Evolutionary conservation across 164 flowering plant genomes (phyloP), one percentile per base, ranked within the genome.

Genomic region (Annona squamosa): DNA sequence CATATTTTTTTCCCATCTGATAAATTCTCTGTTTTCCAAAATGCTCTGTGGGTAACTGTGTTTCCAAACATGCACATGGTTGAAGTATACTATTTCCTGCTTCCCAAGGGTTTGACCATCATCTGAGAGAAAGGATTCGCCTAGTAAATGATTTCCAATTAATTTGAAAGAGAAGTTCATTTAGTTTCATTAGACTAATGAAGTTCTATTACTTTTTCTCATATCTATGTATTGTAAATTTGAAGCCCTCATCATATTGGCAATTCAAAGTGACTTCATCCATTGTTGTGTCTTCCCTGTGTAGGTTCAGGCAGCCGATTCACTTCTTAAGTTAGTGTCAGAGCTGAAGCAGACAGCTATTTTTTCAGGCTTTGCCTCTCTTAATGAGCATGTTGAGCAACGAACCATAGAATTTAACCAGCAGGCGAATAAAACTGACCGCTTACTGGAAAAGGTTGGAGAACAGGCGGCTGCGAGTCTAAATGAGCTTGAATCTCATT

Each of bases 311-410:
- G 93, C 97, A 44, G 97, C 99, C 3, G 98, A 92, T 48, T 96
- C 97, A 16, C 75, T 96, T 61, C 93, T 93, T 18, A 91, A 93
- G 79, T 81, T 96, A 85, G 98, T 96, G 67, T 96, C 98, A 0
- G 99, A 96, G 80, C 81, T 96, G 74, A 91, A 93, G 85, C 99
- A 93, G 71, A 96, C 99, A 1, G 98, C 99, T 66, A 86, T 93
- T 56, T 96, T 96, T 81, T 90, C 97, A 3, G 95, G 97, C 46
- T 87, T 93, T 80, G 98, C 97, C 43, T 90, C 97, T 46, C 89
- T 93, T 9, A 92, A 88, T 74, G 97, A 96, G 82, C 97, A 92
- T 72, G 99, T 93, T 2, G 94, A 96, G 69, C 91, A 87, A 74
- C 85, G 97, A 71, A 88, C 73, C 1, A 71, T 67, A 1, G 97